Evolutionary conservation across 2,329 filamentous ascomycete species (phyloP).

Genomic region (Xylariales sp.): DNA sequence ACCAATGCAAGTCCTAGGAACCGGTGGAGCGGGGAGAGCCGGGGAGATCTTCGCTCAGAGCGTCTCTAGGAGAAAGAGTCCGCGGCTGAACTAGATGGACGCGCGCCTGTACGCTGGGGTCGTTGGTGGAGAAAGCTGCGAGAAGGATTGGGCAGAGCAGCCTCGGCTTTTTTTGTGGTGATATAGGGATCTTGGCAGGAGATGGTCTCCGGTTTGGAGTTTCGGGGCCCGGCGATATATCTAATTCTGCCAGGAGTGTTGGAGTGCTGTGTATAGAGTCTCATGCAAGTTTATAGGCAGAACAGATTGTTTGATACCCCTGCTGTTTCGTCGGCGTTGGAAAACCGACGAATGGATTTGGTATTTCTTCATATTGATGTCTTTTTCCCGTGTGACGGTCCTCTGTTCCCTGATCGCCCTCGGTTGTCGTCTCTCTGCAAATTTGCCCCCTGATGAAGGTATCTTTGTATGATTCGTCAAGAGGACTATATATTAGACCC

Average conservation of each 20-base stretch:
- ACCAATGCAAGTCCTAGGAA: constrained; percentile 21
- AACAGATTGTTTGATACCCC: too few species aligned
- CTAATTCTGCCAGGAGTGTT: constrained; percentile 3
- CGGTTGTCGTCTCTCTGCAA: too few species aligned
- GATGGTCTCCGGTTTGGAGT: neutral
- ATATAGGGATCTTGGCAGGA: neutral
- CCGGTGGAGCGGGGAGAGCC: constrained; percentile 22
- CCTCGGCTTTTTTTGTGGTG: constrained; percentile 2
- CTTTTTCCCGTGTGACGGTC: too few species aligned
- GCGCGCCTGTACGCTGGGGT: neutral
- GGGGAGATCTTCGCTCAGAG: constrained; percentile 40
- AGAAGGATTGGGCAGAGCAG: neutral
- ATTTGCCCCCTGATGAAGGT: too few species aligned
- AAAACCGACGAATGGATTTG: too few species aligned
- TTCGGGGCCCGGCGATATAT: neutral
- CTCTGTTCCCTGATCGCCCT: too few species aligned
- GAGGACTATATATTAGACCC: too few species aligned
- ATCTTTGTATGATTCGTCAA: too few species aligned
- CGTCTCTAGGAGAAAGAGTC: constrained; percentile 49
- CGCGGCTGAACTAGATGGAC: constrained; percentile 34
- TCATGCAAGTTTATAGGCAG: too few species aligned
- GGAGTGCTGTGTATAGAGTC: constrained; percentile 3
- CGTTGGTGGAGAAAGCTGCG: neutral
- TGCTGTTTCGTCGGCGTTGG: too few species aligned
- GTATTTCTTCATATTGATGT: too few species aligned